Base-by-base conservation (phyloP, 257 asterid genomes). In the Gynochthodes officinalis region DNA sequence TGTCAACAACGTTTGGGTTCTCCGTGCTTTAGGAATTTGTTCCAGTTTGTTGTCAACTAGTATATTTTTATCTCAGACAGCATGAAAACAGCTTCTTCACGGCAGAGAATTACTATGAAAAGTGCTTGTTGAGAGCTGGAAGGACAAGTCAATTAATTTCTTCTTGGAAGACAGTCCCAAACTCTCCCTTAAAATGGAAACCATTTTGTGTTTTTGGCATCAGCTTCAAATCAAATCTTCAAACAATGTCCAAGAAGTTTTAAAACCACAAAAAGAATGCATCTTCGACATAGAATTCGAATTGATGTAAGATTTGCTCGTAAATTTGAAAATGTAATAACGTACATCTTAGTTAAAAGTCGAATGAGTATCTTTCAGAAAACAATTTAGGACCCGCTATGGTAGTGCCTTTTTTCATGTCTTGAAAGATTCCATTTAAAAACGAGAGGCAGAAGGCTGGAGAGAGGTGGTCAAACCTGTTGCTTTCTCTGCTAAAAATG, bases 401-500 rank as follows among this genome's bases (percentile, higher is more conserved):
- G 7, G n/a, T 8, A 15, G 53, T 12, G 28, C 52, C 32, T 1
- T 3, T 35, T 66, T 40, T 65, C n/a, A n/a, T n/a, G n/a, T n/a
- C n/a, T n/a, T n/a, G n/a, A n/a, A n/a, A 54, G 27, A 59, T 33
- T 28, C 55, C 42, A 19, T 65, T 64, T 4, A 30, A 21, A 15
- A 48, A 49, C 1, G 13, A 49, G 13, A 27, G 33, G 40, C 33
- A 21, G 0, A 53, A 9, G n/a, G 19, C 12, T 1, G 19, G 19
- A 46, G 60, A 50, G n/a, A 11, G 43, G 8, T 21, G 32, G 66
- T 63, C 70, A 76, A n/a, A 43, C 71, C 40, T 11, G 33, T 79
- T 46, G 55, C 59, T 68, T 62, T 71, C 28, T 62, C 67, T 19
- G 12, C 42, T 8, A 1, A 35, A 71, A 50, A 57, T 42, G 25